Evolutionary conservation across 2,329 filamentous ascomycete species (phyloP).

Genomic region (Xylaria polymorpha): DNA sequence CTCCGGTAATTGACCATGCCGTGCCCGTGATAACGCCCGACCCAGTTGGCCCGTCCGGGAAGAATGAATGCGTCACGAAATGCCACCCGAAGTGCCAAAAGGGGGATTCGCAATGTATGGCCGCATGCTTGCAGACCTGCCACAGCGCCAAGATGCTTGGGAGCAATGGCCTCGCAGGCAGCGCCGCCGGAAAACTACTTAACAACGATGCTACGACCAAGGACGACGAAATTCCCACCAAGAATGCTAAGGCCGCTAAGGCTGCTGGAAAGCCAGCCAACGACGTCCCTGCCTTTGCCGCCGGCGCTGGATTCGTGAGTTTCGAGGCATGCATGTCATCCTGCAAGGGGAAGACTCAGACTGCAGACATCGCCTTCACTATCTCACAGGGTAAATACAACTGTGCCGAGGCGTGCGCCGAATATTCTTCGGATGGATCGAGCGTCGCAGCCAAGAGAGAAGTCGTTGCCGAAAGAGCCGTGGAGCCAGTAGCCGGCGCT

Average conservation of each 20-base stretch:
- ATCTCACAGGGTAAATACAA: conserved; percentile 11
- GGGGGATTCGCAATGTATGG: background rate
- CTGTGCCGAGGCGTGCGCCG: conserved; percentile 4
- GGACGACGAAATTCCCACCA: background rate
- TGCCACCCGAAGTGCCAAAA: conserved; percentile 12
- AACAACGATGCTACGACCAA: background rate
- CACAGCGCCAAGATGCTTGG: conserved; percentile 1
- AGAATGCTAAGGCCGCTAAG: background rate
- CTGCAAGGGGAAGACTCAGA: conserved; percentile 15
- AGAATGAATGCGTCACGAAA: conserved; percentile 13
- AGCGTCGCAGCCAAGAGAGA: conserved; percentile 16
- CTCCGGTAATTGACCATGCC: background rate
- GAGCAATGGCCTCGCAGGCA: background rate
- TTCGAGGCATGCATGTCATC: conserved; percentile 28
- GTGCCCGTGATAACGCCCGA: background rate
- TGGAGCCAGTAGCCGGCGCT: background rate
- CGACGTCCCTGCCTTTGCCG: background rate
- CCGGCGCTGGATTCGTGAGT: background rate
- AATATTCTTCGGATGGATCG: background rate
- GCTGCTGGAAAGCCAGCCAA: background rate
- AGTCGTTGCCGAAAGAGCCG: background rate
- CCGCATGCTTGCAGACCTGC: background rate
- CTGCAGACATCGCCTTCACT: conserved; percentile 4
- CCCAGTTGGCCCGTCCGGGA: background rate
- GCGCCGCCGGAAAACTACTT: background rate